Evolutionary conservation across 2,329 filamentous ascomycete genomes (phyloP).

Genomic region (Thelonectria rubi): DNA sequence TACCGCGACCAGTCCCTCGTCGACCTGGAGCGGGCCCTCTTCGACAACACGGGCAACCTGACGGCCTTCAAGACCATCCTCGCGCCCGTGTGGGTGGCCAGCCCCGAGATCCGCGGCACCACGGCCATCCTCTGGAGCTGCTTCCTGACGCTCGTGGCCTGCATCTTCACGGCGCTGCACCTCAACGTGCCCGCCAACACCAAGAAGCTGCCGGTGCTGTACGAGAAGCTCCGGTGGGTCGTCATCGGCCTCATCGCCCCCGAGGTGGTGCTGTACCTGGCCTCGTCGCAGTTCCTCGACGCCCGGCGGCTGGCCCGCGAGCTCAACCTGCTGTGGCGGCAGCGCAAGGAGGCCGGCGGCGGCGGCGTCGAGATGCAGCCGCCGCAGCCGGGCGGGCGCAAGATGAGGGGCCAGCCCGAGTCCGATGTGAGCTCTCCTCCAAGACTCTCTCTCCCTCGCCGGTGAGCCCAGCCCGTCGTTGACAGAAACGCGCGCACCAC

Average conservation of each 20-base stretch:
- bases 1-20: constrained; percentile 5
- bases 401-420: too few relatives aligned
- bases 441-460: too few relatives aligned
- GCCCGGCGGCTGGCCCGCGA: constrained; percentile 15
- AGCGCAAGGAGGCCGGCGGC: constrained; percentile 1
- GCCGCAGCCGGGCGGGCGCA: too few relatives aligned
- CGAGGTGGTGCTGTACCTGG: constrained; percentile 44
- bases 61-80: constrained; percentile 3
- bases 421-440: too few relatives aligned
- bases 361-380: constrained; percentile 17
- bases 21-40: constrained; percentile 5
- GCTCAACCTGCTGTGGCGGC: constrained; percentile 5
- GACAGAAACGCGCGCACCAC: too few relatives aligned
- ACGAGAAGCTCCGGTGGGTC: constrained; percentile 43
- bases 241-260: constrained; percentile 44
- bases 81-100: constrained; percentile 3
- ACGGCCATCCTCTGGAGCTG: constrained; percentile 48
- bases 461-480: too few relatives aligned
- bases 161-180: constrained; percentile 50
- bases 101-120: constrained; percentile 43
- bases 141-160: constrained; percentile 46
- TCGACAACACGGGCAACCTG: constrained; percentile 11
- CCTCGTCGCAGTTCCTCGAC: constrained; percentile 30
- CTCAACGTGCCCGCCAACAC: constrained; percentile 46
- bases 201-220: constrained; percentile 11